phyloP scores from a whole-genome alignment of 2,329 filamentous ascomycete species.

The Fusarium decemcellulare region DNA sequence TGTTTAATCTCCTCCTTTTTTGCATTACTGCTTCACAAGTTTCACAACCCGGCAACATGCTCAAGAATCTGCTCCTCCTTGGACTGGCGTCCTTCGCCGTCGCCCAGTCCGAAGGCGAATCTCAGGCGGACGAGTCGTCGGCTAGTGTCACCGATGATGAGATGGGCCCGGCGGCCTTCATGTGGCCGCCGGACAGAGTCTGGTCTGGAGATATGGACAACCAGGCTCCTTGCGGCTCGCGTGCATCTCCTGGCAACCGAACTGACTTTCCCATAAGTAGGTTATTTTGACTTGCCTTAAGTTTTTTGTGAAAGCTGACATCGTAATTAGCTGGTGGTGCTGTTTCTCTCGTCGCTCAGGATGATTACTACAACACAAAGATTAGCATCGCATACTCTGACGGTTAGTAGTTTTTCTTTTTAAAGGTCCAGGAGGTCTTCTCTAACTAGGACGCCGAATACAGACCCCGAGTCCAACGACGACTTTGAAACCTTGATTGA shows the following conservation, averaged over 20 bases:
- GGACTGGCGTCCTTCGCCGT: constrained; percentile 21
- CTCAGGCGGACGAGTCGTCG: constrained; percentile 22
- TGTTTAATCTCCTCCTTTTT: background rate
- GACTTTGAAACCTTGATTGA: constrained; percentile 59
- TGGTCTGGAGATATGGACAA: constrained; percentile 71
- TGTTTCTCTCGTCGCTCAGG: constrained; percentile 69
- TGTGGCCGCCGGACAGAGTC: constrained; percentile 71
- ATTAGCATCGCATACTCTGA: constrained; percentile 67
- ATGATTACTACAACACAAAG: constrained; percentile 68
- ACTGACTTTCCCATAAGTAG: constrained; percentile 70
- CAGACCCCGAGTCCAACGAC: constrained; percentile 56
- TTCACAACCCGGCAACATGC: constrained; percentile 12
- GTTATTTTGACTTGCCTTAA: background rate
- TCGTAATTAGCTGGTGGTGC: constrained; percentile 62
- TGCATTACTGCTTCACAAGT: background rate
- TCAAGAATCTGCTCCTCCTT: constrained; percentile 26
- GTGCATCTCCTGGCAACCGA: constrained; percentile 61
- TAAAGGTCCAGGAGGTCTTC: background rate
- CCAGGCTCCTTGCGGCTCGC: constrained; percentile 69
- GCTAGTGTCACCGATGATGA: constrained; percentile 42
- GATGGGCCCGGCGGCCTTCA: constrained; percentile 70
- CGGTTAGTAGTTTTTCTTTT: constrained; percentile 51
- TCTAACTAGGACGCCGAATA: no score
- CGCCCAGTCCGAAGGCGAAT: constrained; percentile 21
- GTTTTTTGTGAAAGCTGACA: constrained; percentile 3